Evolutionary conservation across 148 eudicot genomes (phyloP).

Genomic region (Dysphania ambrosioides): DNA sequence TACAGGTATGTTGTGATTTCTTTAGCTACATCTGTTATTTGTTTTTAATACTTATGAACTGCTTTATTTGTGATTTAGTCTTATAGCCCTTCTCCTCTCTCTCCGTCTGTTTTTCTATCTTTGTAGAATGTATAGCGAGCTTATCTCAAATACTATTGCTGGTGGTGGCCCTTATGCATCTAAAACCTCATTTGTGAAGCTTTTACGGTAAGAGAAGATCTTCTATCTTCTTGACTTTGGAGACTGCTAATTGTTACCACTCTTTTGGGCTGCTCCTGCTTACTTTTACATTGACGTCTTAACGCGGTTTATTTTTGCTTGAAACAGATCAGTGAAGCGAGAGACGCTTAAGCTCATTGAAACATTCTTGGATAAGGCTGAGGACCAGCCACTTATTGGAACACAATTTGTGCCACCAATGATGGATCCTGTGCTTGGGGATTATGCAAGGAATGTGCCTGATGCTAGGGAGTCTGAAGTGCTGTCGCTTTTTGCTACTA

Average conservation of each 20-base stretch:
- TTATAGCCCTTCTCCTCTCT: not conserved
- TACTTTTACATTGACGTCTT: not conserved
- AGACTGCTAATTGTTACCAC: not conserved
- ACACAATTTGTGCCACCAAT: conserved; percentile 98
- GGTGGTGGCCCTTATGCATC: conserved; percentile 91
- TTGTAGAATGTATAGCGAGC: conserved; percentile 97
- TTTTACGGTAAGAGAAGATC: conserved; percentile 55
- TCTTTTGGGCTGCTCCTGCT: not conserved
- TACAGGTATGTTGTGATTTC: conserved; percentile 56
- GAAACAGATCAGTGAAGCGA: conserved; percentile 85
- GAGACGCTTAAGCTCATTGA: conserved; percentile 95
- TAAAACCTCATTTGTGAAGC: conserved; percentile 82
- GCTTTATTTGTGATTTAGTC: not conserved
- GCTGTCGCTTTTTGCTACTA: conserved; percentile 88
- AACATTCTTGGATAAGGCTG: conserved; percentile 97
- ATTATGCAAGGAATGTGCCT: conserved; percentile 92
- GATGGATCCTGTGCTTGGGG: conserved; percentile 99
- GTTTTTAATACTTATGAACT: not conserved
- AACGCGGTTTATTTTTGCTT: conserved; percentile 13
- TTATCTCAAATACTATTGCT: conserved; percentile 80
- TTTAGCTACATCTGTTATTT: not conserved
- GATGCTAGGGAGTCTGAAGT: conserved; percentile 99
- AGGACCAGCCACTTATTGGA: conserved; percentile 90
- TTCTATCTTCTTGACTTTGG: not conserved
- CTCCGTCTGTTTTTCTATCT: conserved; percentile 14